These are phyloP conservation scores for Lichtheimia ornata DNA, from an alignment of 371 early-diverging fungal genomes.

Conservation along the genomic window DNA sequence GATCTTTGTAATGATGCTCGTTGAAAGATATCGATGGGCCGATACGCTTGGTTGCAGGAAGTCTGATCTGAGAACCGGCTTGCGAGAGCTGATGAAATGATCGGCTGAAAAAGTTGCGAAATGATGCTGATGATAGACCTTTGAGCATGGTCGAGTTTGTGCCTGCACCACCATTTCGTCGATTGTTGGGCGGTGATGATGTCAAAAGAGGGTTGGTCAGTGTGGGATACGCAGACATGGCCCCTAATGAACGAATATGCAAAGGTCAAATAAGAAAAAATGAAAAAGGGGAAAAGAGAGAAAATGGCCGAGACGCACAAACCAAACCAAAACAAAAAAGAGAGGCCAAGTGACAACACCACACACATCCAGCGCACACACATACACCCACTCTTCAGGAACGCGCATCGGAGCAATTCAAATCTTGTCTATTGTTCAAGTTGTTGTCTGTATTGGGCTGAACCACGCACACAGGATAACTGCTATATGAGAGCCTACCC, in stretches of 20 bases:
- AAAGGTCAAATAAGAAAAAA: background rate
- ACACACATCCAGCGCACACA: no score
- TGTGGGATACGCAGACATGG: constrained; percentile 19
- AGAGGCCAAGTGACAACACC: no score
- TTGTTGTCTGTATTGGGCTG: background rate
- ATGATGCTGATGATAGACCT: constrained; percentile 19
- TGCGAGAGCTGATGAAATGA: constrained; percentile 20
- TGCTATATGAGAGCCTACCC: constrained; percentile 23
- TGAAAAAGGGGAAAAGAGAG: no score
- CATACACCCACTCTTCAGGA: background rate
- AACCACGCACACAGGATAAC: background rate
- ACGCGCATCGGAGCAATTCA: constrained; percentile 4
- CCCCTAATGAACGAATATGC: background rate
- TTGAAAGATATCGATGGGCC: constrained; percentile 4
- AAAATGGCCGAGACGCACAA: no score
- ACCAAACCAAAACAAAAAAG: no score
- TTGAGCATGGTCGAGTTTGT: constrained; percentile 2
- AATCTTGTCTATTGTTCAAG: background rate
- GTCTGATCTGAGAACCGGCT: constrained; percentile 20
- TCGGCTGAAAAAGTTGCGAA: constrained; percentile 14
- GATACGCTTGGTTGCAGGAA: constrained; percentile 6
- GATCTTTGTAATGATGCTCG: background rate
- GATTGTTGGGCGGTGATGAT: constrained; percentile 7
- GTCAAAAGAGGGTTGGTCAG: constrained; percentile 14
- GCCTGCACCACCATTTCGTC: background rate